Conservation (phyloP, 805 yeast genomes). For the Helenozyma rhizophorensis region DNA sequence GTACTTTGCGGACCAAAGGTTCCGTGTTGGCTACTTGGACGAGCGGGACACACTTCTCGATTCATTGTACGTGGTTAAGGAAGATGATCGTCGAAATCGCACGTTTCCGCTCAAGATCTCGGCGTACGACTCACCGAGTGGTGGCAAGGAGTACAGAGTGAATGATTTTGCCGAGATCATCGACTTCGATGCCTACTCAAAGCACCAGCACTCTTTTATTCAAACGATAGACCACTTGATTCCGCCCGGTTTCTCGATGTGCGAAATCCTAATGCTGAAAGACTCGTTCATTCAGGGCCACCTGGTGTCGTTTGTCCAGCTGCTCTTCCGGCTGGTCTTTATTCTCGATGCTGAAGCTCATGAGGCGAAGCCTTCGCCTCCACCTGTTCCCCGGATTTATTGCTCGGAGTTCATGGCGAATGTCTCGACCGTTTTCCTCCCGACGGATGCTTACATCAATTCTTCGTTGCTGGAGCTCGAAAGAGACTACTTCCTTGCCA, state of each 20-base stretch:
- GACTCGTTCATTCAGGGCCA: conserved; percentile 14
- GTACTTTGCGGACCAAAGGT: conserved; percentile 30
- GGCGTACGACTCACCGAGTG: conserved; percentile 21
- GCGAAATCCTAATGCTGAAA: conserved; percentile 19
- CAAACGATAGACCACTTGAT: conserved; percentile 56
- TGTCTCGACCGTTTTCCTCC: conserved; percentile 29
- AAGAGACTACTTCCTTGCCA: conserved; percentile 24
- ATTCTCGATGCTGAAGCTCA: neutral
- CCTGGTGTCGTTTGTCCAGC: conserved; percentile 22
- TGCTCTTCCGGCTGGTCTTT: conserved; percentile 27
- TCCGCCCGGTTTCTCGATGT: conserved; percentile 29
- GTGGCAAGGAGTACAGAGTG: conserved; percentile 27
- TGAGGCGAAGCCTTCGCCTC: conserved; percentile 11
- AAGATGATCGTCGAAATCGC: conserved; percentile 1
- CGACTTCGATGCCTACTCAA: conserved; percentile 54
- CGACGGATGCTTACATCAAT: conserved; percentile 26
- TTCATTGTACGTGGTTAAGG: conserved; percentile 21
- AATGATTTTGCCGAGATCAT: conserved; percentile 48
- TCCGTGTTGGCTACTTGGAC: conserved; percentile 28
- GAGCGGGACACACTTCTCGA: conserved; percentile 23
- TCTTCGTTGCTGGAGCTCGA: conserved; percentile 25
- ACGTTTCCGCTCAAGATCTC: conserved; percentile 14
- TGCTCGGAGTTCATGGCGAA: conserved; percentile 27
- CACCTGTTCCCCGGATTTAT: too few species aligned
- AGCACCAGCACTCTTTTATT: conserved; percentile 59